phyloP scores from a whole-genome alignment of 305 asterid genomes.

The Plantago coronopus region DNA sequence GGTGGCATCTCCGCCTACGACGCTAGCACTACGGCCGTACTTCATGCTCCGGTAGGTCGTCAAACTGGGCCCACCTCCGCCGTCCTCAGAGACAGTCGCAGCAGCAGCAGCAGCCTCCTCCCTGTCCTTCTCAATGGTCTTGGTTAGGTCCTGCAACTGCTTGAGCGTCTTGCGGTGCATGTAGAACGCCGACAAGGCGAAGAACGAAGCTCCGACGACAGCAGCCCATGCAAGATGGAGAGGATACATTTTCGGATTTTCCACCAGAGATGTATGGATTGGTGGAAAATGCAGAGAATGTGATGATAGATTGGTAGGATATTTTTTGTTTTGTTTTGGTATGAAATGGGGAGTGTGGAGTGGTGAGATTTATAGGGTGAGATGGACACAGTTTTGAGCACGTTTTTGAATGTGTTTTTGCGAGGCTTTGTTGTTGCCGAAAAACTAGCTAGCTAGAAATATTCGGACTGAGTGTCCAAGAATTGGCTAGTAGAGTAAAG shows the following conservation, averaged over 20 bases:
- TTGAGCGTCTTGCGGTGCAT: conserved; percentile 88
- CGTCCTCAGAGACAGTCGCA: conserved; percentile 8
- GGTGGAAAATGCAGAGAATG: no score
- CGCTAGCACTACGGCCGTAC: conserved; percentile 53
- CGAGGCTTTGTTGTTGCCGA: no score
- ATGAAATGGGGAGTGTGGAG: no score
- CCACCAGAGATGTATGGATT: no score
- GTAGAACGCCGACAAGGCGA: conserved; percentile 88
- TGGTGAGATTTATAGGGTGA: no score
- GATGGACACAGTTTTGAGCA: no score
- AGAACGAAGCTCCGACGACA: conserved; percentile 84
- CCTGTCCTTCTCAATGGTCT: conserved; percentile 65
- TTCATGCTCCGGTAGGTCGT: conserved; percentile 35
- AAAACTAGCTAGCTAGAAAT: no score
- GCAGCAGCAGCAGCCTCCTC: conserved; percentile 33
- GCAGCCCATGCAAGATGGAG: conserved; percentile 95
- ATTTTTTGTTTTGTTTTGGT: no score
- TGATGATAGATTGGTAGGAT: no score
- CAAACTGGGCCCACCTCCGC: conserved; percentile 25
- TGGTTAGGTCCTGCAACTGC: conserved; percentile 76
- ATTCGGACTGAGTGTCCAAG: no score
- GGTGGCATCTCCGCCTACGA: conserved; percentile 49
- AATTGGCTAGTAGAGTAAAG: no score
- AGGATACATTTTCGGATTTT: conserved; percentile 60
- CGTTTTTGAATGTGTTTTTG: no score